phyloP scores from a whole-genome alignment of 768 basidiomycete species.

The Rhodotorula diobovata region DNA sequence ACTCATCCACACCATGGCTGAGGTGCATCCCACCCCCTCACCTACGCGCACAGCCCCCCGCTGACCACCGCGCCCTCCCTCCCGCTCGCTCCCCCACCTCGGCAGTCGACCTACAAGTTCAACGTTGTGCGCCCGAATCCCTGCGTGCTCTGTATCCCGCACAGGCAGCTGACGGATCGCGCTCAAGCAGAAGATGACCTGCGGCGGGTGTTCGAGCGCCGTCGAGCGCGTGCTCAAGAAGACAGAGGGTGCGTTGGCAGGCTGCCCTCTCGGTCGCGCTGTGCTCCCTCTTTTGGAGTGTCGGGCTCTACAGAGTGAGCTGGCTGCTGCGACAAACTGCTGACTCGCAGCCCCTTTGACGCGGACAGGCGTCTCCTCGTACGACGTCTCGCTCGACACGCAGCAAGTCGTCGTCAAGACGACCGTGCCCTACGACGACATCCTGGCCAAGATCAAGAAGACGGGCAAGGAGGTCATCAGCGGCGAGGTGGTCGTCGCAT shows the following conservation, averaged over 20 bases:
- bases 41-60: no score
- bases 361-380: conserved; percentile 56
- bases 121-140: conserved; percentile 12
- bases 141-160: not conserved
- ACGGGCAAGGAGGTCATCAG: conserved; percentile 56
- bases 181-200: conserved; percentile 47
- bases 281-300: not conserved
- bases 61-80: not conserved
- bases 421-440: conserved; percentile 60
- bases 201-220: conserved; percentile 78
- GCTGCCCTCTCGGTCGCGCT: not conserved
- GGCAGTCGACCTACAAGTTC: conserved; percentile 32
- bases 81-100: conserved; percentile 3
- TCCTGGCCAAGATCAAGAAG: conserved; percentile 74
- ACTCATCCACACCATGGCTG: not conserved
- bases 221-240: conserved; percentile 69
- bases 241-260: conserved; percentile 53
- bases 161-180: not conserved
- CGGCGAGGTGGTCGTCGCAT: conserved; percentile 26
- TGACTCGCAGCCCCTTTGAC: no score
- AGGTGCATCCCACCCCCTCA: not conserved
- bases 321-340: no score
- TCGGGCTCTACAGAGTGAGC: not conserved
- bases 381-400: conserved; percentile 60
- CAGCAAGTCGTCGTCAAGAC: conserved; percentile 68